Evolutionary conservation across 2,329 filamentous ascomycete genomes (phyloP).

Genomic region (Fusarium graminum): DNA sequence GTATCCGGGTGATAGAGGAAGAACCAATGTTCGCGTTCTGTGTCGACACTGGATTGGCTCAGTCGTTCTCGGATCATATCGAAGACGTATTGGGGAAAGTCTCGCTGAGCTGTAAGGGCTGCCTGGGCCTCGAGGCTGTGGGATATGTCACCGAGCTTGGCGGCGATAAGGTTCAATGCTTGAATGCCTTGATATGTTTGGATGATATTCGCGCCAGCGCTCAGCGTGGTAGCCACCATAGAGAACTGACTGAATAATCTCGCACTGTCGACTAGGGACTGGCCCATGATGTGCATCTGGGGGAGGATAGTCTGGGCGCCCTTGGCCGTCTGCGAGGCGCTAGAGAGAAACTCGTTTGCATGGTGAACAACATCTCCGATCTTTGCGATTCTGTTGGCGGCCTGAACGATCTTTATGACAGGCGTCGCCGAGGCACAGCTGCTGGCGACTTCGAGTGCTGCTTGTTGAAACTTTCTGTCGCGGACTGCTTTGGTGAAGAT

Average conservation of each 20-base stretch:
- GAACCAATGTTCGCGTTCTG: slow-evolving; percentile 54
- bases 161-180: slow-evolving; percentile 54
- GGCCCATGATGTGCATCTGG: slow-evolving; percentile 54
- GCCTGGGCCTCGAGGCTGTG: slow-evolving; percentile 53
- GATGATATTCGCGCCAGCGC: slow-evolving; percentile 54
- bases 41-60: slow-evolving; percentile 51
- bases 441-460: slow-evolving; percentile 33
- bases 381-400: slow-evolving; percentile 47
- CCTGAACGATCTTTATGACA: slow-evolving; percentile 45
- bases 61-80: slow-evolving; percentile 55
- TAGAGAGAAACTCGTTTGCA: slow-evolving; percentile 41
- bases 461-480: slow-evolving; percentile 30
- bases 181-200: slow-evolving; percentile 55
- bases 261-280: slow-evolving; percentile 52
- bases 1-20: slow-evolving; percentile 59
- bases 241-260: slow-evolving; percentile 52
- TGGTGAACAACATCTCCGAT: slow-evolving; percentile 45
- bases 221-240: slow-evolving; percentile 49
- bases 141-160: slow-evolving; percentile 53
- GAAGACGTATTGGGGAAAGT: slow-evolving; percentile 55
- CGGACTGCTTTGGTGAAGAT: slow-evolving; percentile 30
- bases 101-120: slow-evolving; percentile 54
- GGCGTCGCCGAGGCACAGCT: slow-evolving; percentile 33
- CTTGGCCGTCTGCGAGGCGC: slow-evolving; percentile 43
- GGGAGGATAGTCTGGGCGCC: slow-evolving; percentile 48